Base-by-base conservation (phyloP, 1,139 yeast genomes). In the Candida freyschussii region DNA sequence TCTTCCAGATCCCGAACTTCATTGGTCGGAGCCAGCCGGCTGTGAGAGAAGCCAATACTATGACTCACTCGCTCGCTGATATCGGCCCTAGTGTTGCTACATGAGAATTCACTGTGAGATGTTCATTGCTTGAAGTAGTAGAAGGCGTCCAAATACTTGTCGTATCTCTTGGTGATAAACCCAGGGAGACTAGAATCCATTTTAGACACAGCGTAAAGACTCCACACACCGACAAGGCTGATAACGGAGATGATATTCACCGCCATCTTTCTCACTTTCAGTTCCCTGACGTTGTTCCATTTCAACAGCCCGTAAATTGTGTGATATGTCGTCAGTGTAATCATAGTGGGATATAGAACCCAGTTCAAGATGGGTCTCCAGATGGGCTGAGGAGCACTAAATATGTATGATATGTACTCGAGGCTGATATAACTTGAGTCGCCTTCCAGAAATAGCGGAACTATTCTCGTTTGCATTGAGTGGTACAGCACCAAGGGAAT, bases 361-460 rank as follows among this genome's bases (percentile, higher is more conserved):
- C 53, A 50, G 13, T 56, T 43, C 10, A 53, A 11, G 13, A 39
- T 17, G 5, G 50, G 48, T 6, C 52, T 35, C 21, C 48, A 25
- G n/a, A 36, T 15, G 4, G 42, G 29, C n/a, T 51, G 50, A 17
- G 37, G 36, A 11, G 28, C 27, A 33, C 53, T 47, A 23, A 73
- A 53, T 9, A 68, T 60, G 49, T 67, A 70, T 3, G 75, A 49
- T 10, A 81, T 62, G 48, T 67, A 82, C 14, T 71, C 70, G 29
- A 83, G 57, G 22, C 64, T 67, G 18, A 83, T 56, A 37, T 74
- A 59, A 1, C 81, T 67, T 7, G 80, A 70, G 52, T 81, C 93
- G 1, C 86, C 91, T 38, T 79, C 82, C 1, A 72, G 62, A 3
- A 47, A 15, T 16, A 60, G 34, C 0, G 93, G 89, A 0, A 63